Conservation (phyloP, 129 eudicot species). For the Glebionis coronaria region DNA sequence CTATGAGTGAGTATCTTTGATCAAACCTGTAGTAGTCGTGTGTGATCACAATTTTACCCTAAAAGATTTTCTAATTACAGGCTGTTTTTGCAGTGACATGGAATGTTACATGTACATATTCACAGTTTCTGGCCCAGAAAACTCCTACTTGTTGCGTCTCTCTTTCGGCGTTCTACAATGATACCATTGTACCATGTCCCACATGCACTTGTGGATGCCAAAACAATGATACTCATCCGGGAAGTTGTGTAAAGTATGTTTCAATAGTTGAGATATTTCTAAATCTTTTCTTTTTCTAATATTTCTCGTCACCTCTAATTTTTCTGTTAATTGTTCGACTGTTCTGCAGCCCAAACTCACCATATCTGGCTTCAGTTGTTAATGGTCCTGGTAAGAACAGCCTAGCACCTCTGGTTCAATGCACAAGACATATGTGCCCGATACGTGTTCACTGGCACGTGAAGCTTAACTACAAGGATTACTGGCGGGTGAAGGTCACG, state of each 20-base stretch:
- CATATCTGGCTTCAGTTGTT: slow-evolving; percentile 84
- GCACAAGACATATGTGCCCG: slow-evolving; percentile 97
- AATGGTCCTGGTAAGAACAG: slow-evolving; percentile 53
- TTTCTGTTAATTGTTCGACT: neutral
- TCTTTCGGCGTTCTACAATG: slow-evolving; percentile 85
- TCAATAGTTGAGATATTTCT: neutral
- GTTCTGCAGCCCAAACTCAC: slow-evolving; percentile 61
- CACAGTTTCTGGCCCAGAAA: slow-evolving; percentile 93
- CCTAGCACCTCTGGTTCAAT: slow-evolving; percentile 78
- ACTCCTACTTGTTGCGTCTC: slow-evolving; percentile 97
- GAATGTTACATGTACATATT: slow-evolving; percentile 93
- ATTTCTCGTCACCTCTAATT: neutral
- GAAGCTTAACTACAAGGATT: slow-evolving; percentile 89
- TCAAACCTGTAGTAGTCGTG: slow-evolving; percentile 6
- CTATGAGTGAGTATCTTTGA: slow-evolving; percentile 71
- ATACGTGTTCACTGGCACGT: slow-evolving; percentile 97
- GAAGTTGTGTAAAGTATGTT: slow-evolving; percentile 85
- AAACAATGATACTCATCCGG: slow-evolving; percentile 68
- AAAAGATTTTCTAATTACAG: slow-evolving; percentile 14
- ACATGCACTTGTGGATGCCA: slow-evolving; percentile 98
- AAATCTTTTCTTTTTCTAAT: neutral
- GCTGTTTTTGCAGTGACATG: slow-evolving; percentile 76
- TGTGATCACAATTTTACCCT: slow-evolving; percentile 20
- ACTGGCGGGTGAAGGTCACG: slow-evolving; percentile 93
- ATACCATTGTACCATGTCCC: slow-evolving; percentile 88